These are phyloP conservation scores for Stenogyne calaminthoides DNA, from an alignment of 305 asterid species.

Conservation along the genomic window DNA sequence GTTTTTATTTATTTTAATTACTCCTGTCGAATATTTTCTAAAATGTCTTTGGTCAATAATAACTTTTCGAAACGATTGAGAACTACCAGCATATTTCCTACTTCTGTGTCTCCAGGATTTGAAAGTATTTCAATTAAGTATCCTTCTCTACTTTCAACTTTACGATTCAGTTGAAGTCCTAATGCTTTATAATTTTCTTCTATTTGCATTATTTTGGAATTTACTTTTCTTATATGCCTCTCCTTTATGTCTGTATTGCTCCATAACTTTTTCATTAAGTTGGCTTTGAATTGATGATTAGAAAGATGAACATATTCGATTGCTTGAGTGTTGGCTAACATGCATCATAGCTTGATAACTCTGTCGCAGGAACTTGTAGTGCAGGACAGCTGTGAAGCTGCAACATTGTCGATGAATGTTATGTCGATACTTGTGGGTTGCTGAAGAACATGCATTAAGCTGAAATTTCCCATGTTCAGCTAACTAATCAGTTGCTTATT, in stretches of 20 bases:
- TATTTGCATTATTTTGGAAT: conserved; percentile 21
- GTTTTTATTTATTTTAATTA: conserved; percentile 38
- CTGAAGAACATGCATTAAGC: conserved; percentile 1
- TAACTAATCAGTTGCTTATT: neutral
- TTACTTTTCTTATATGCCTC: neutral
- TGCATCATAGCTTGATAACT: conserved; percentile 37
- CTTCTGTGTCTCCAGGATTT: conserved; percentile 33
- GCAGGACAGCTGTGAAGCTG: conserved; percentile 41
- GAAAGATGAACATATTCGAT: conserved; percentile 18
- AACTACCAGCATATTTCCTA: conserved; percentile 33
- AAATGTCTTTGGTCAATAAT: conserved; percentile 45
- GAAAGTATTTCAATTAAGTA: conserved; percentile 31
- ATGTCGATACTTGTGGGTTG: conserved; percentile 15
- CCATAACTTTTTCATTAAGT: no score
- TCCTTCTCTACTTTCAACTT: conserved; percentile 30
- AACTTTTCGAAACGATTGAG: conserved; percentile 47
- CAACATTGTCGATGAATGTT: conserved; percentile 16
- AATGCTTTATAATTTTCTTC: conserved; percentile 5
- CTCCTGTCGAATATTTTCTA: conserved; percentile 47
- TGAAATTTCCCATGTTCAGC: neutral
- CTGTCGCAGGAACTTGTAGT: conserved; percentile 48
- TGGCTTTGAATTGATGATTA: conserved; percentile 19
- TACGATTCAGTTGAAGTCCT: conserved; percentile 7
- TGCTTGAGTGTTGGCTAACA: conserved; percentile 39
- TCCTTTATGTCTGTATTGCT: no score